Evolutionary conservation across 441 rosid genomes (phyloP).

Genomic region (Theobroma grandiflorum): DNA sequence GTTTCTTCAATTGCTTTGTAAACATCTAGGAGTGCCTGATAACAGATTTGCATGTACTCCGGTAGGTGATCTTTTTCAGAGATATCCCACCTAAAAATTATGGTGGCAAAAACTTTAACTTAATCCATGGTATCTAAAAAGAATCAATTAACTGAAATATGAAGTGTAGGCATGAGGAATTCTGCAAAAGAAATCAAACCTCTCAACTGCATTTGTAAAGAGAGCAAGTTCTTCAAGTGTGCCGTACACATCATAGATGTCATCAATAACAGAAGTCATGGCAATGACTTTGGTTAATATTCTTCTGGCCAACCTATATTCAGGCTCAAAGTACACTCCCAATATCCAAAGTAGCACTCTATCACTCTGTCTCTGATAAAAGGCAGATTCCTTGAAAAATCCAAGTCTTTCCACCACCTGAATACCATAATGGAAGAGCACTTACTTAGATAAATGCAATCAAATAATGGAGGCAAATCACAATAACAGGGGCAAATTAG

Average conservation of each 20-base stretch:
- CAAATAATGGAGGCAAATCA: not conserved
- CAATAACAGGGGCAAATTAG: no score
- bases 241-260: slow-evolving; percentile 39
- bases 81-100: slow-evolving; percentile 32
- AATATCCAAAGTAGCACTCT: slow-evolving; percentile 36
- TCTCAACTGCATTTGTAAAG: slow-evolving; percentile 33
- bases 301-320: slow-evolving; percentile 16
- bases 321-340: slow-evolving; percentile 28
- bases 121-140: not conserved
- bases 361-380: slow-evolving; percentile 25
- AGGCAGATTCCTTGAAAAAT: slow-evolving; percentile 21
- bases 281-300: slow-evolving; percentile 17
- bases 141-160: no score
- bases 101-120: not conserved
- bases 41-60: slow-evolving; percentile 37
- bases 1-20: slow-evolving; percentile 3
- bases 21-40: slow-evolving; percentile 28
- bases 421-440: not conserved
- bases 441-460: not conserved
- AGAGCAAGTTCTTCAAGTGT: slow-evolving; percentile 33
- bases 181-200: slow-evolving; percentile 27
- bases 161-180: not conserved
- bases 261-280: slow-evolving; percentile 31
- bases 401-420: slow-evolving; percentile 33
- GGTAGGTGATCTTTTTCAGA: slow-evolving; percentile 35